Evolutionary conservation across 139 green algal genomes (phyloP).

Genomic region (Mychonastes homosphaera): DNA sequence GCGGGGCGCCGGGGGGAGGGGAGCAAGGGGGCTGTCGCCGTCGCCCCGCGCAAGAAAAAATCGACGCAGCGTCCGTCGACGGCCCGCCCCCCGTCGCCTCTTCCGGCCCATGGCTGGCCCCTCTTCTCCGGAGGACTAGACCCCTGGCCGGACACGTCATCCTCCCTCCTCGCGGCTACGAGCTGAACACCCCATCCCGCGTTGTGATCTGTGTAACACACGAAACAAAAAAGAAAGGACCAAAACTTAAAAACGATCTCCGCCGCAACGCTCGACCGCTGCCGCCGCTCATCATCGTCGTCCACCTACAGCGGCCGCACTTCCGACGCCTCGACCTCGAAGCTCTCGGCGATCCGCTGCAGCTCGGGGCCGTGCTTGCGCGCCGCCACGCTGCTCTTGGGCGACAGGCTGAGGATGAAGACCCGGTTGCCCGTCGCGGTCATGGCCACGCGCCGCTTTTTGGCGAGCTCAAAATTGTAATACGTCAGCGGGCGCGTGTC

Average conservation of each 20-base stretch:
- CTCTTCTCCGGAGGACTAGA: too few relatives aligned
- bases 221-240: too few relatives aligned
- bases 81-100: too few relatives aligned
- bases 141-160: too few relatives aligned
- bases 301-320: background rate
- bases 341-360: slow-evolving; percentile 29
- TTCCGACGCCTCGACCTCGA: slow-evolving; percentile 23
- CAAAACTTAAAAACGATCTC: background rate
- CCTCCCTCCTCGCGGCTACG: too few relatives aligned
- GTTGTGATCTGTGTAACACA: too few relatives aligned
- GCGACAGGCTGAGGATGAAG: slow-evolving; percentile 56
- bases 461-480: slow-evolving; percentile 47
- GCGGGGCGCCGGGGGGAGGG: too few relatives aligned
- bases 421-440: slow-evolving; percentile 67
- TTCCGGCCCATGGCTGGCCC: too few relatives aligned
- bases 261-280: background rate
- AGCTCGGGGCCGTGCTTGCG: slow-evolving; percentile 32
- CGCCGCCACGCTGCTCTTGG: slow-evolving; percentile 51
- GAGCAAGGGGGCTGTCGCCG: too few relatives aligned
- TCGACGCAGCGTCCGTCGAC: too few relatives aligned
- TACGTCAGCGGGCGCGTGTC: slow-evolving; percentile 43
- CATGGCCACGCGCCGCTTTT: background rate
- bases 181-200: too few relatives aligned
- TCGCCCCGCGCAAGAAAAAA: too few relatives aligned
- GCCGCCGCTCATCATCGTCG: background rate